Base-by-base conservation (phyloP, 2,329 filamentous ascomycete genomes). In the Colletotrichum horii region DNA sequence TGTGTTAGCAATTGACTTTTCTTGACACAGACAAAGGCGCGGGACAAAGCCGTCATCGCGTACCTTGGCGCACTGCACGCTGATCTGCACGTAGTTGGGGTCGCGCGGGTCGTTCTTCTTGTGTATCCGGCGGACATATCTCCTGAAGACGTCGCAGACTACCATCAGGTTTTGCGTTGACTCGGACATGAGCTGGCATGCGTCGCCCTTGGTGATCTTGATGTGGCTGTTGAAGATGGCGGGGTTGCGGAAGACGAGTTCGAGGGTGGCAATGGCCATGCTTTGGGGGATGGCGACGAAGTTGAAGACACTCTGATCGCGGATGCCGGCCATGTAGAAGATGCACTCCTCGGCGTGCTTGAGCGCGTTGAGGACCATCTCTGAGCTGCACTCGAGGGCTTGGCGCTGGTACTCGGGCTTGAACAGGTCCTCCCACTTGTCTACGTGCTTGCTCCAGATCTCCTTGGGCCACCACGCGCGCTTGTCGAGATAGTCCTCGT, bases 291-390 rank as follows among this genome's bases (percentile, higher is more conserved):
- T 99, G 72, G 96, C 96, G 64, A 96, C 96, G 84, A 99, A 99
- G 90, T 99, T 99, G 92, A 99, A 99, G 30, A 98, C 95, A 83
- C 95, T 98, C 87, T 99, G 97, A 83, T 99, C 97, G 79, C 94
- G 93, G 78, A 99, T 92, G 62, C 95, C 97, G 7, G 96, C 96
- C 88, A 99, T 95, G 87, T 98, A 99, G 88, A 96, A 98, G n/a
- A 99, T 87, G 83, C 96, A 98, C 82, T 98, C 96, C 78, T 98
- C 96, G 6, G 91, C 94, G 79, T 98, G 94, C 82, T 93, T 92
- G 58, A 99, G 89, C 7, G 96, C 95, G 80, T 97, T 95, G 75
- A 98, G 89, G 8, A 98, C 93, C 96, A 99, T 98, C 82, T 98
- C 95, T 2, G 96, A 98, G 80, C 93, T 93, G 87, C 95, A 97